These are phyloP conservation scores for Hyphopichia khmerensis DNA, from an alignment of 1,139 yeast species.

Conservation along the genomic window DNA sequence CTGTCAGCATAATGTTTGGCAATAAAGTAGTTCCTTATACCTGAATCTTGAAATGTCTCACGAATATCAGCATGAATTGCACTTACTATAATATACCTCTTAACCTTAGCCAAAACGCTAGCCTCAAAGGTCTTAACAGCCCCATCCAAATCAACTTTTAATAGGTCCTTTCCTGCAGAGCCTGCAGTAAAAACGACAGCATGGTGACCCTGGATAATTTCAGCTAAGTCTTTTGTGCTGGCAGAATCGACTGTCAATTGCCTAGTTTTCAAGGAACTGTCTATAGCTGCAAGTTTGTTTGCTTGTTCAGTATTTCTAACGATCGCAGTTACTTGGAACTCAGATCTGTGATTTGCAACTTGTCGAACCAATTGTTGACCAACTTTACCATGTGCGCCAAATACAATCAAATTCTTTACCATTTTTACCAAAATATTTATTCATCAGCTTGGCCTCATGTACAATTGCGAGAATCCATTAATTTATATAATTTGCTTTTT, in stretches of 20 bases:
- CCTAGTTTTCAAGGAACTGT: slow-evolving; percentile 36
- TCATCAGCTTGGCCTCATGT: no score
- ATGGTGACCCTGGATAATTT: slow-evolving; percentile 46
- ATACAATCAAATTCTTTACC: slow-evolving; percentile 23
- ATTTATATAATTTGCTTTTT: no score
- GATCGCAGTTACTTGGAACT: slow-evolving; percentile 47
- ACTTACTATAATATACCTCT: slow-evolving; percentile 54
- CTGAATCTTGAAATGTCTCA: slow-evolving; percentile 24
- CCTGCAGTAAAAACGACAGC: slow-evolving; percentile 66
- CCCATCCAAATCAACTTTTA: slow-evolving; percentile 61
- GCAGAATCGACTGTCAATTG: slow-evolving; percentile 38
- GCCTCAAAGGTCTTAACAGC: slow-evolving; percentile 62
- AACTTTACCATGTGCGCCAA: slow-evolving; percentile 66
- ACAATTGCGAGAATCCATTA: no score
- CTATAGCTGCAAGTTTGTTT: slow-evolving; percentile 25
- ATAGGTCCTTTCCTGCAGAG: slow-evolving; percentile 56
- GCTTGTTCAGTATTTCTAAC: slow-evolving; percentile 50
- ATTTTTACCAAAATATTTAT: no score
- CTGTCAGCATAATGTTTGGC: slow-evolving; percentile 61
- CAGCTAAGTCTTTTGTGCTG: slow-evolving; percentile 31
- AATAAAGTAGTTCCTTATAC: slow-evolving; percentile 40
- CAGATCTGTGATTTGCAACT: slow-evolving; percentile 19
- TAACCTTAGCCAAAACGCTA: slow-evolving; percentile 41
- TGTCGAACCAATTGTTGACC: slow-evolving; percentile 41
- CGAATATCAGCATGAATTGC: slow-evolving; percentile 55